phyloP scores from a whole-genome alignment of 2,329 filamentous ascomycete genomes.

The Fusarium sulawesiense region DNA sequence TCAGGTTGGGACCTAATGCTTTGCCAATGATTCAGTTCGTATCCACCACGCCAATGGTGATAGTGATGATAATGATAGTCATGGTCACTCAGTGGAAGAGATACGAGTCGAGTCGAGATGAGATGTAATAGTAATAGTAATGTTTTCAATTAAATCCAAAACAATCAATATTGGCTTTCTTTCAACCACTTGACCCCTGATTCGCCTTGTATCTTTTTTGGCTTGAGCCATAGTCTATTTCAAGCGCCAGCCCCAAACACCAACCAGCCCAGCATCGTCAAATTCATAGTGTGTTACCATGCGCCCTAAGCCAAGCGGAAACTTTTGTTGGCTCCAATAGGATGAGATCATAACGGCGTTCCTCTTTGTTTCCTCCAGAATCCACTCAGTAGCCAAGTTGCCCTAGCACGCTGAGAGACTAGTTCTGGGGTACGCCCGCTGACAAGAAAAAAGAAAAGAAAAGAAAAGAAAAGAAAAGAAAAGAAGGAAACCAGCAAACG shows the following conservation, averaged over 20 bases:
- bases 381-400: conserved; percentile 12
- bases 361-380: conserved; percentile 22
- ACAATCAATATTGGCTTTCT: conserved; percentile 5
- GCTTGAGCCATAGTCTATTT: conserved; percentile 44
- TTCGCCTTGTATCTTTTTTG: conserved; percentile 31
- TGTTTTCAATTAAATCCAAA: conserved; percentile 16
- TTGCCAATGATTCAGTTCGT: conserved; percentile 24
- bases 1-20: neutral
- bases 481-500: conserved; percentile 9
- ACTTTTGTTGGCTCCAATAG: conserved; percentile 27
- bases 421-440: conserved; percentile 1
- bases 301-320: conserved; percentile 39
- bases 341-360: conserved; percentile 30
- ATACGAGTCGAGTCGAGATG: conserved; percentile 1
- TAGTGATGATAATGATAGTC: neutral
- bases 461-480: neutral
- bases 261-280: conserved; percentile 18
- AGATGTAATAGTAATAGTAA: conserved; percentile 6
- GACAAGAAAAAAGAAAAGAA: conserved; percentile 1
- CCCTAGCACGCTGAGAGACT: conserved; percentile 4
- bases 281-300: conserved; percentile 34
- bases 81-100: neutral
- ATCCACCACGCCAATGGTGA: conserved; percentile 11
- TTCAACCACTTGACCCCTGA: conserved; percentile 14
- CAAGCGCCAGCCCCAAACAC: conserved; percentile 36